A percentile compares a stretch with the other conserved stretches of the same genome.
phyloP scores from a whole-genome alignment of 2,329 filamentous ascomycete species.

The Tolypocladium sp. region DNA sequence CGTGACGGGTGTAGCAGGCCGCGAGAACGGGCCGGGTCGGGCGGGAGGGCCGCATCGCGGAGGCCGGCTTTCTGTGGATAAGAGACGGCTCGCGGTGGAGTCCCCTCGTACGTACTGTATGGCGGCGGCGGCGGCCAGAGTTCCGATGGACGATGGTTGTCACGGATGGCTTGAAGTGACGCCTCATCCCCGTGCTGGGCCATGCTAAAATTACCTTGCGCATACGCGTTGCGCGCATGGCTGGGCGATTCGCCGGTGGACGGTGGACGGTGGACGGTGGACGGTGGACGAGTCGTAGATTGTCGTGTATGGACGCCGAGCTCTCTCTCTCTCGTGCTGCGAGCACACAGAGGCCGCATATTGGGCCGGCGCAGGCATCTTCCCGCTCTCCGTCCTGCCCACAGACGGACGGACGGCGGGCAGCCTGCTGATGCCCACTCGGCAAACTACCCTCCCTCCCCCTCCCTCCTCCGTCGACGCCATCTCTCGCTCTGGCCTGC shows the following conservation, averaged over 20 bases:
- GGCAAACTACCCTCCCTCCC: neutral
- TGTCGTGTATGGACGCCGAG: neutral
- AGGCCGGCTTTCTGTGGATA: neutral
- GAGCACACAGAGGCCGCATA: conserved; percentile 1
- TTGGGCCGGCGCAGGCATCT: neutral
- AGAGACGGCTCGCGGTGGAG: neutral
- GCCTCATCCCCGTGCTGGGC: neutral
- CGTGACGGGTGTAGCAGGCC: neutral
- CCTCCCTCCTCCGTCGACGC: neutral
- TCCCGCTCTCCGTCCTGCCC: neutral
- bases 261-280: neutral
- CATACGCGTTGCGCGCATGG: neutral
- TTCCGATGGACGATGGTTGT: neutral
- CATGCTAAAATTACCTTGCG: neutral
- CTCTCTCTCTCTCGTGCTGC: neutral
- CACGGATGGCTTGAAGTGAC: neutral
- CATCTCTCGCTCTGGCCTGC: neutral
- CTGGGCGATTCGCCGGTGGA: neutral
- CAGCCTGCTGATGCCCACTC: no score
- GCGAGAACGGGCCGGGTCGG: neutral
- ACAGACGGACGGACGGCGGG: no score
- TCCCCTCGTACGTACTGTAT: neutral
- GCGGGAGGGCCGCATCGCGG: neutral
- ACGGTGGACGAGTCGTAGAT: neutral
- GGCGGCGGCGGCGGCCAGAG: neutral